phyloP scores from a whole-genome alignment of 495 filamentous ascomycete species.

The Tuber magnatum region DNA sequence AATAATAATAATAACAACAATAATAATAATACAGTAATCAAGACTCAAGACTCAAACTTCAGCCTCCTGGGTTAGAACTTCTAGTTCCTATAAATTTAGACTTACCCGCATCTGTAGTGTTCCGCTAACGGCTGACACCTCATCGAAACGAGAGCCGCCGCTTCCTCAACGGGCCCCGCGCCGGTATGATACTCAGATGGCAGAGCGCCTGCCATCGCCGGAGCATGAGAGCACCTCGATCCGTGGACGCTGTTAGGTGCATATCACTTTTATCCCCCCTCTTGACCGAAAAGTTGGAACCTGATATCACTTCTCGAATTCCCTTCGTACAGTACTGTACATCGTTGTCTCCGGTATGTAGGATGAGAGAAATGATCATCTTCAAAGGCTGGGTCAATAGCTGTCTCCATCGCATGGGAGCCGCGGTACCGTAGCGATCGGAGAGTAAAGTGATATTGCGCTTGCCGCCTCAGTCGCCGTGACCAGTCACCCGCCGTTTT shows the following conservation, averaged over 20 bases:
- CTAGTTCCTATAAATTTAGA: background rate
- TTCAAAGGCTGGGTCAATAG: background rate
- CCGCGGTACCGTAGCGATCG: background rate
- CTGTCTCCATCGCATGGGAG: background rate
- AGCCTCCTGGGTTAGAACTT: background rate
- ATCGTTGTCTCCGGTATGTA: background rate
- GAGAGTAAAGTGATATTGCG: background rate
- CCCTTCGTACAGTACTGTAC: background rate
- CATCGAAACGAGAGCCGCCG: slow-evolving; percentile 1
- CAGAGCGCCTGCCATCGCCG: slow-evolving; percentile 1
- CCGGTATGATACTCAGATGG: background rate
- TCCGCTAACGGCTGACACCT: background rate
- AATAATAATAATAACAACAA: too few relatives aligned
- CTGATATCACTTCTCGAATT: slow-evolving; percentile 5
- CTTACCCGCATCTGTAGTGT: background rate
- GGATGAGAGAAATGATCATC: background rate
- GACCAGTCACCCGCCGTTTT: background rate
- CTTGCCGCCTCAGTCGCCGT: background rate
- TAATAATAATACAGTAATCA: too few relatives aligned
- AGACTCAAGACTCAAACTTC: background rate
- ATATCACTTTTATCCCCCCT: background rate
- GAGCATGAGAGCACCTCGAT: background rate
- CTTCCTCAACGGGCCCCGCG: background rate
- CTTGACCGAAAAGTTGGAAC: background rate
- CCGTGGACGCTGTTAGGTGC: background rate